Conservation (phyloP, 768 basidiomycete species). For the Coprinopsis marcescibilis region DNA sequence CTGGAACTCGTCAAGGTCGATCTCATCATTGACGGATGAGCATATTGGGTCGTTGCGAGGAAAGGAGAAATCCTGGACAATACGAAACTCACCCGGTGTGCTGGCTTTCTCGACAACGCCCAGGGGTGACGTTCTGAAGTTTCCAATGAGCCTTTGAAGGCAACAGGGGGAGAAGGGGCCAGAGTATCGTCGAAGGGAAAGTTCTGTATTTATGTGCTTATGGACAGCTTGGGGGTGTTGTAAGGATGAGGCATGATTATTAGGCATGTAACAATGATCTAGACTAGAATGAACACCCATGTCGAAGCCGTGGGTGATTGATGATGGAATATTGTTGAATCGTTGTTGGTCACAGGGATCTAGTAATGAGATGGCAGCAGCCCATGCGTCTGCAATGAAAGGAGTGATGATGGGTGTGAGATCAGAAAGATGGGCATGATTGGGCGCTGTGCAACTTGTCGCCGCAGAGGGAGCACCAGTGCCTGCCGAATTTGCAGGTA, state of each 20-base stretch:
- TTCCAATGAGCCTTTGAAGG: conserved; percentile 31
- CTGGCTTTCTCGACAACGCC: conserved; percentile 31
- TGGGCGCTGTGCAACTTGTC: conserved; percentile 14
- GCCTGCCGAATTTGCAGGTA: conserved; percentile 1
- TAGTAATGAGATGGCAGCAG: neutral
- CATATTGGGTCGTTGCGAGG: conserved; percentile 18
- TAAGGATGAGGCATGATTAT: conserved; percentile 19
- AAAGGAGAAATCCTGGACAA: conserved; percentile 31
- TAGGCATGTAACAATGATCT: conserved; percentile 12
- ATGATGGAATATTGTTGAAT: conserved; percentile 18
- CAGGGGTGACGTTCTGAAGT: conserved; percentile 34
- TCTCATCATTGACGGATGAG: conserved; percentile 24
- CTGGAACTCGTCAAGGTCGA: conserved; percentile 25
- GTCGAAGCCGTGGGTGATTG: conserved; percentile 19
- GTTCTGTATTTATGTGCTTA: conserved; percentile 15
- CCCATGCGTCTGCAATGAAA: conserved; percentile 17
- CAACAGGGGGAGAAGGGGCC: conserved; percentile 17
- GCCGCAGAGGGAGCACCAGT: conserved; percentile 18
- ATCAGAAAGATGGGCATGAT: conserved; percentile 9
- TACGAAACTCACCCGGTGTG: conserved; percentile 15
- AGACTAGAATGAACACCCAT: conserved; percentile 14
- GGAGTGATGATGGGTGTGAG: conserved; percentile 21
- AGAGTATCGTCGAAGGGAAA: conserved; percentile 9
- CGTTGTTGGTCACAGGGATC: conserved; percentile 11
- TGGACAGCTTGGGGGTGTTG: conserved; percentile 11